Conservation (phyloP, 306 rosid genomes). For the Citrullus mucosospermus region DNA sequence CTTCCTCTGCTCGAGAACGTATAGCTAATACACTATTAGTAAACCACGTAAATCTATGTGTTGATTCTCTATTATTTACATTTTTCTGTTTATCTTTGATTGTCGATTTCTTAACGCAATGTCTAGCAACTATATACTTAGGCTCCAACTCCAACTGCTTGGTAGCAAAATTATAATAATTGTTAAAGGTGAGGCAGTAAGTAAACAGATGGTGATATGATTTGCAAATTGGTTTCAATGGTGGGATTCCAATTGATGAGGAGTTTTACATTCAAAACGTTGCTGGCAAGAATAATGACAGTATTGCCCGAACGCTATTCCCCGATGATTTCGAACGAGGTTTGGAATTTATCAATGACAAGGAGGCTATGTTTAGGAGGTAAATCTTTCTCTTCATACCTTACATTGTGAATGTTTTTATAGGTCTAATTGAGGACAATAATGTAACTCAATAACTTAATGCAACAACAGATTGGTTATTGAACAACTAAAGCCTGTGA, state of each 20-base stretch:
- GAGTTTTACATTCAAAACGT: conserved; percentile 49
- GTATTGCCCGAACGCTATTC: conserved; percentile 46
- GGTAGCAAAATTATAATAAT: neutral
- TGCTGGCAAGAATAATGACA: conserved; percentile 80
- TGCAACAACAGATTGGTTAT: conserved; percentile 56
- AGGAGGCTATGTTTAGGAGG: conserved; percentile 84
- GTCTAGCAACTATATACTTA: neutral
- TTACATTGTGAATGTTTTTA: neutral
- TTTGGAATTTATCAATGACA: conserved; percentile 56
- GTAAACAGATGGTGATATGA: neutral
- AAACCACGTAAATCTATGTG: too few relatives aligned
- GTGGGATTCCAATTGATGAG: conserved; percentile 75
- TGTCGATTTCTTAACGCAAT: too few relatives aligned
- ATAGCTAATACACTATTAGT: too few relatives aligned
- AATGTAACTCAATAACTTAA: neutral
- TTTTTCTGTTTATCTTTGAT: too few relatives aligned
- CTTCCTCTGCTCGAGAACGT: too few relatives aligned
- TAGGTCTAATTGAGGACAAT: neutral
- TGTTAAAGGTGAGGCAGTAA: neutral
- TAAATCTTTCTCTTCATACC: conserved; percentile 16
- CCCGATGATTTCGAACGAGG: conserved; percentile 68
- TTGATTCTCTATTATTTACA: too few relatives aligned
- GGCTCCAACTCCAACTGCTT: neutral
- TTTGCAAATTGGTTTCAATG: conserved; percentile 81
- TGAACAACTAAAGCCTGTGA: conserved; percentile 54